Evolutionary conservation across 2,329 filamentous ascomycete species (phyloP).

Genomic region (Botrytis deweyae): DNA sequence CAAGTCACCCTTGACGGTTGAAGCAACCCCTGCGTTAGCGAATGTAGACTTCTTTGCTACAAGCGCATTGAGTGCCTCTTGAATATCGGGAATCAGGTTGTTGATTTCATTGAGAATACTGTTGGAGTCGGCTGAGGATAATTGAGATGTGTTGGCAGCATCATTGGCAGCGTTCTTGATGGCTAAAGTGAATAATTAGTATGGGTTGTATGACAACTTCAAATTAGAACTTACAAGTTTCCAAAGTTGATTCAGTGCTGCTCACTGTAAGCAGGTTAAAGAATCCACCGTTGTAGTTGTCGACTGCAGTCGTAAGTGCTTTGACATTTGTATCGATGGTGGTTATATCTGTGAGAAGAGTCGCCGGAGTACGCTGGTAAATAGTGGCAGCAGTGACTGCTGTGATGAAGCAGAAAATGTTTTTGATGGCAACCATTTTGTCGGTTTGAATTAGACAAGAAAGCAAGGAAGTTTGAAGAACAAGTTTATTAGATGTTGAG

Average conservation of each 20-base stretch:
- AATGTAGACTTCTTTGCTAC: constrained; percentile 26
- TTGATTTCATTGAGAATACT: constrained; percentile 19
- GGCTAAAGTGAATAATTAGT: constrained; percentile 1
- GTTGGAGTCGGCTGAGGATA: constrained; percentile 23
- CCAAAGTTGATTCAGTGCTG: constrained; percentile 21
- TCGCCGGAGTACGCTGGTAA: constrained; percentile 21
- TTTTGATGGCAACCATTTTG: constrained; percentile 29
- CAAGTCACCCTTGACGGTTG: constrained; percentile 20
- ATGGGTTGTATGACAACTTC: neutral
- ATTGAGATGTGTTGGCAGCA: constrained; percentile 20
- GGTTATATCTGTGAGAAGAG: constrained; percentile 30
- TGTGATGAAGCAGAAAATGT: constrained; percentile 24
- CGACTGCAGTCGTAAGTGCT: constrained; percentile 48
- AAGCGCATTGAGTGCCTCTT: constrained; percentile 19
- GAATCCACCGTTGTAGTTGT: constrained; percentile 38
- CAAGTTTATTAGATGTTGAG: neutral
- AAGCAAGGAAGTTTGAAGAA: neutral
- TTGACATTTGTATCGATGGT: constrained; percentile 48
- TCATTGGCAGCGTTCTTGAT: constrained; percentile 18
- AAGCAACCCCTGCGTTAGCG: constrained; percentile 14
- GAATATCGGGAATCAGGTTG: constrained; percentile 19
- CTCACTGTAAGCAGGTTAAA: constrained; percentile 19
- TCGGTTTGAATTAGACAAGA: neutral
- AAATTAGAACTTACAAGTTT: constrained; percentile 5
- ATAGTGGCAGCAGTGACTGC: constrained; percentile 25